Evolutionary conservation across 495 filamentous ascomycete genomes (phyloP), one percentile per base, ranked within the genome.

Genomic region (Aspergillus wentii): DNA sequence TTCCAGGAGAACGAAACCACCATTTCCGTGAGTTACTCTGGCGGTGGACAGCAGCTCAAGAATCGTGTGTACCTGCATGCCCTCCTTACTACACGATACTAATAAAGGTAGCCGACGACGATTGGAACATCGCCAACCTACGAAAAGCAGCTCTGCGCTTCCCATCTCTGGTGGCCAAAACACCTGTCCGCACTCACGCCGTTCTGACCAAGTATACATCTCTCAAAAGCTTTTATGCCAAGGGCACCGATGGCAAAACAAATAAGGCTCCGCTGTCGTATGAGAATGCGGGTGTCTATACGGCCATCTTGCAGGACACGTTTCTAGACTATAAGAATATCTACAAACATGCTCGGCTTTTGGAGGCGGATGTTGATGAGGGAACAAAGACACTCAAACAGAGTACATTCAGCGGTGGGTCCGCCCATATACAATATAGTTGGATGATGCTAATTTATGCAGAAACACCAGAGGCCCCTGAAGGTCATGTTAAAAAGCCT

Each of bases 141-240:
- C 41, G 39, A 17, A 10, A 30, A 7, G 52, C 44, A 13, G 54
- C 54, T 25, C 30, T 44, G 4, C 18, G 10, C 11, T 54, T 54
- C 41, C 49, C 50, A 7, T 33, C 19, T 30, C 33, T 36, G 19
- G 54, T 49, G 17, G 45, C 38, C 15, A 27, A 20, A 18, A 37
- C 16, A 21, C 44, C 44, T 16, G 40, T 49, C 22, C 33, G 48
- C 17, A 56, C 52, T 2, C 44, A 45, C 17, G 54, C 54, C 21
- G 45, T 57, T 20, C 38, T 58, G 14, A 55, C 52, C 11, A 55
- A 51, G 32, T 58, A 58, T 37, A 36, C 38, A 10, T 39, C 48
- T 13, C 35, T 48, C 11, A 17, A 40, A 21, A 41, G 40, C 16
- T 44, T 39, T 22, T 36, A 36, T 15, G 20, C 33, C n/a, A 23